Base-by-base conservation (phyloP, 2,329 filamentous ascomycete genomes). In the Shiraia sp. region DNA sequence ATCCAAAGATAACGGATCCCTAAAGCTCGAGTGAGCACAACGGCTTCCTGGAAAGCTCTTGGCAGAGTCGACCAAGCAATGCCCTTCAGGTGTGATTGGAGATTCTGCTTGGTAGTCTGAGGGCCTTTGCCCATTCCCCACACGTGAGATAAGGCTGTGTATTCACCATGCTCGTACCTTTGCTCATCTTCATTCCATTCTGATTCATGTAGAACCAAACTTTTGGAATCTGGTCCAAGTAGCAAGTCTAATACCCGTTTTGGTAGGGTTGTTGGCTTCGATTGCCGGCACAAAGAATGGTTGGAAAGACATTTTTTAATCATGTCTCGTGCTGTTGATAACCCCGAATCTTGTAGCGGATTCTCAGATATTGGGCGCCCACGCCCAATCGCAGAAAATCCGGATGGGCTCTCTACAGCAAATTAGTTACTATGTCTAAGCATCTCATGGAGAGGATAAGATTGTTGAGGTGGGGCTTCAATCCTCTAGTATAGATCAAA, bases 1-100 rank as follows among this genome's bases (percentile, higher is more conserved):
- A 70, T 63, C 59, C 66, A 71, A 1, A 71, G 47, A 47, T 61
- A 70, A 5, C 60, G 59, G 29, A 70, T 55, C 3, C 65, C 65
- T n/a, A 70, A 51, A 22, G 61, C 55, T 24, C 61, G 53, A 2
- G 68, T 66, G n/a, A 69, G 50, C 6, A 59, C 39, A 6, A 70
- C 44, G 6, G 66, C 65, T 35, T 71, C 62, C 45, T 68, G 66
- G 25, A 69, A 63, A 3, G 63, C 59, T 35, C 47, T 61, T 10
- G 68, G 65, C 16, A 67, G 38, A 3, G 46, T 42, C 10, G 56
- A 45, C 61, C 60, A 66, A 10, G 55, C 40, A 23, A 67, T 62
- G 29, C 45, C 51, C 39, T 63, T 58, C 27, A 60, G 57, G 47
- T 66, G 44, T 6, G 55, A 44, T 30, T 57, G 32, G 16, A 69